Percentiles rank a stretch among this genome's conserved stretches.
Conservation (phyloP, 2,329 filamentous ascomycete genomes). For the Thielaviopsis cerberus region DNA sequence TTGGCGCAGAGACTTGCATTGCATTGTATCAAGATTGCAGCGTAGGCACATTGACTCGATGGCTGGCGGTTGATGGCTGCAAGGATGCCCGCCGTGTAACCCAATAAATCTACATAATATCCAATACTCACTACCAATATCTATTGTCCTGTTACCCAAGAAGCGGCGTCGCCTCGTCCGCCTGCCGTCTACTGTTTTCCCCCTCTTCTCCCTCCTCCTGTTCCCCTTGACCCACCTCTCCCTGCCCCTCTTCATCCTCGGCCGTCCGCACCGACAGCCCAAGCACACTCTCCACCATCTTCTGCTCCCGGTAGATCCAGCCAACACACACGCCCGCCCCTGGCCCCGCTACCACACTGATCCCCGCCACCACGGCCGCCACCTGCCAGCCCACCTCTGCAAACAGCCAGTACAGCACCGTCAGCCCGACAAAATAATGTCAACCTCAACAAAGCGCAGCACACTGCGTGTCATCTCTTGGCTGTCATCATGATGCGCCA, state of each 20-base stretch:
- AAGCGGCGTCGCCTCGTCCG: conserved; percentile 21
- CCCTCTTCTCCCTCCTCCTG: conserved; percentile 1
- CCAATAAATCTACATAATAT: too few relatives aligned
- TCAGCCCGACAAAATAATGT: conserved; percentile 26
- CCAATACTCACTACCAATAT: background rate
- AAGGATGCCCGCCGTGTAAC: too few relatives aligned
- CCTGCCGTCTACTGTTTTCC: background rate
- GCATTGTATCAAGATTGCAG: too few relatives aligned
- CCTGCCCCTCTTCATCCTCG: background rate
- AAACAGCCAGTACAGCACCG: conserved; percentile 34
- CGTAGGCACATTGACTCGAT: too few relatives aligned
- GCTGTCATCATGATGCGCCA: conserved; percentile 25
- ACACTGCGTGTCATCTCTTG: conserved; percentile 31
- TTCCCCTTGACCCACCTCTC: background rate
- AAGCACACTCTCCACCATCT: conserved; percentile 4
- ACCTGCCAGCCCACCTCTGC: conserved; percentile 30
- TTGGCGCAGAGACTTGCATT: background rate
- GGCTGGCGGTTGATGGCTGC: too few relatives aligned
- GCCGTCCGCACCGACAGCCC: background rate
- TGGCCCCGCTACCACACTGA: conserved; percentile 20
- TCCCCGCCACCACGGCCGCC: conserved; percentile 18
- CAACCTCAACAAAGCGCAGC: conserved; percentile 28
- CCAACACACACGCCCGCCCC: conserved; percentile 22
- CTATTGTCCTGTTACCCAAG: conserved; percentile 15
- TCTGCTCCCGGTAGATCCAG: conserved; percentile 22